A percentile compares a stretch with the other conserved stretches of the same genome.
Evolutionary conservation across 164 flowering plant species (phyloP).

Genomic region (Litsea cubeba): DNA sequence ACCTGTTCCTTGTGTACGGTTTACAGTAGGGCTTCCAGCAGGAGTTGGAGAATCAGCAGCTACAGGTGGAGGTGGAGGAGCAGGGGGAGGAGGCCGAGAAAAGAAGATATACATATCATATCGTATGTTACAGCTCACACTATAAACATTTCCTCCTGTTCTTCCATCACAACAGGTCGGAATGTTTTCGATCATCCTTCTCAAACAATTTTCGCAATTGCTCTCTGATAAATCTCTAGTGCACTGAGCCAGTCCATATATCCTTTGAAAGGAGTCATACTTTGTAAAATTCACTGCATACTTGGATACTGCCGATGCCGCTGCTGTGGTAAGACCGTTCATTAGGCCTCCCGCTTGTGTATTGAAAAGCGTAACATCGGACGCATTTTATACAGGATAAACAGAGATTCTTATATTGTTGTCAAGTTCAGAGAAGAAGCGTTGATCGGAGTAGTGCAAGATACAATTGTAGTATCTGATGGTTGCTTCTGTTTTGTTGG

Average conservation of each 20-base stretch:
- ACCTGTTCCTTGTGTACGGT: no score
- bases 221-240: slow-evolving; percentile 23
- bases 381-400: slow-evolving; percentile 10
- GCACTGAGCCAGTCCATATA: slow-evolving; percentile 44
- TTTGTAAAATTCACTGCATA: slow-evolving; percentile 16
- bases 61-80: no score
- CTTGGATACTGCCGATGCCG: slow-evolving; percentile 21
- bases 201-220: slow-evolving; percentile 24
- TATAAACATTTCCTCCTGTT: slow-evolving; percentile 26
- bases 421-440: slow-evolving; percentile 8
- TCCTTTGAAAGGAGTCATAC: not conserved
- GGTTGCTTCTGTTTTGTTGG: slow-evolving; percentile 18
- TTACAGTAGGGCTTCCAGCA: no score
- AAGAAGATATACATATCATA: slow-evolving; percentile 32
- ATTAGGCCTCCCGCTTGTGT: slow-evolving; percentile 9
- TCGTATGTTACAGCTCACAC: slow-evolving; percentile 32
- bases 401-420: not conserved
- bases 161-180: slow-evolving; percentile 15
- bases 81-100: not conserved
- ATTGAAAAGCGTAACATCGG: slow-evolving; percentile 16
- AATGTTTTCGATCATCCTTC: slow-evolving; percentile 5
- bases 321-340: slow-evolving; percentile 10
- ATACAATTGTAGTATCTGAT: slow-evolving; percentile 29
- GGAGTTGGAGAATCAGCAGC: no score
- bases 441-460: slow-evolving; percentile 21